These are phyloP conservation scores for Fusarium buharicum DNA, from an alignment of 2,329 filamentous ascomycete species.

Conservation along the genomic window DNA sequence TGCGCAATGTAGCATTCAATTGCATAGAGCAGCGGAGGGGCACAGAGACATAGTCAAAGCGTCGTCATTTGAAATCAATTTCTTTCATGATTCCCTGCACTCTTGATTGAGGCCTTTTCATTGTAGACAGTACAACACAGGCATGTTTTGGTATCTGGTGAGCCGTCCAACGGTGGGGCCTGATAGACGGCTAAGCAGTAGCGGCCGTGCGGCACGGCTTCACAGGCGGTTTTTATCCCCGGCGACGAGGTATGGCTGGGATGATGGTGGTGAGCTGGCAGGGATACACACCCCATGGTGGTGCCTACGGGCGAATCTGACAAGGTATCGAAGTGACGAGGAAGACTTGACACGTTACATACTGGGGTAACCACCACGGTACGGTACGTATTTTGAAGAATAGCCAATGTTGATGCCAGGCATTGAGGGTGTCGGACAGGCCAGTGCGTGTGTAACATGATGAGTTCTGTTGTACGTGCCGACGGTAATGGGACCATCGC, in stretches of 20 bases:
- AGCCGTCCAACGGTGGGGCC: conserved; percentile 15
- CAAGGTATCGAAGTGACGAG: conserved; percentile 31
- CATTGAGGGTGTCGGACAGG: background rate
- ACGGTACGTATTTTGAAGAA: conserved; percentile 1
- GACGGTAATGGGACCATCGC: background rate
- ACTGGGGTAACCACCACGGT: conserved; percentile 24
- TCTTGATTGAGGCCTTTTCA: background rate
- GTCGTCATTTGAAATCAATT: background rate
- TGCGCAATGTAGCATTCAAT: conserved; percentile 1
- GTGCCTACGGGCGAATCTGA: conserved; percentile 31
- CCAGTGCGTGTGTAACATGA: conserved; percentile 13
- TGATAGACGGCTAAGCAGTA: conserved; percentile 19
- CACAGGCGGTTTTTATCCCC: conserved; percentile 31
- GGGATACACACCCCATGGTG: conserved; percentile 12
- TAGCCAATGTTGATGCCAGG: conserved; percentile 2
- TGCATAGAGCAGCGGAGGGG: conserved; percentile 14
- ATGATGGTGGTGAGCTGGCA: conserved; percentile 31
- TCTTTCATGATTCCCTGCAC: background rate
- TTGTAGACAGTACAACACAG: background rate
- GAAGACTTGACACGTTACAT: conserved; percentile 37
- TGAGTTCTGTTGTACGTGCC: conserved; percentile 1
- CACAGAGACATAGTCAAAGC: conserved; percentile 2
- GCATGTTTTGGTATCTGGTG: background rate
- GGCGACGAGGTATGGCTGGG: conserved; percentile 24
- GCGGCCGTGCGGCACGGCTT: conserved; percentile 20